Conservation (phyloP, 1,284 basidiomycete genomes). For the Psilocybe mexicana region DNA sequence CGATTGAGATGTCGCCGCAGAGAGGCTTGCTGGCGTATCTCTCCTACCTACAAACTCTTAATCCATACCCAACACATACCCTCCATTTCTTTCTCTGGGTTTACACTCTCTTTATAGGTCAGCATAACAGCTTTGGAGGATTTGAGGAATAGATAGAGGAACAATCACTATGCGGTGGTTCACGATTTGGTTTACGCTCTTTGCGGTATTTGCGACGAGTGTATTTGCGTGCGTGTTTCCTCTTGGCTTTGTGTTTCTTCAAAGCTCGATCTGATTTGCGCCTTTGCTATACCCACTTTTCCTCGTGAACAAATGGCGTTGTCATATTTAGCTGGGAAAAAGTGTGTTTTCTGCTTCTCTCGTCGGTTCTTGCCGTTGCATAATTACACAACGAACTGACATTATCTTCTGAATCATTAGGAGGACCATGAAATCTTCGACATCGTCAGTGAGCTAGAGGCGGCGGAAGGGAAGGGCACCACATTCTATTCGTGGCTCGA, state of each 20-base stretch:
- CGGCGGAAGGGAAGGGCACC: constrained; percentile 84
- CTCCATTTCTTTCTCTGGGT: neutral
- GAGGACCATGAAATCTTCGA: constrained; percentile 97
- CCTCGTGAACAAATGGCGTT: neutral
- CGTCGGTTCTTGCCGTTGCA: neutral
- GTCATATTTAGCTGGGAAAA: constrained; percentile 62
- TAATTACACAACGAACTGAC: neutral
- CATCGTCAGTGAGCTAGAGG: constrained; percentile 83
- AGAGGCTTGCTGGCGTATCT: constrained; percentile 15
- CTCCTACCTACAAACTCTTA: neutral
- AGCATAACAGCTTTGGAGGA: neutral
- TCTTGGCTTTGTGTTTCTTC: neutral
- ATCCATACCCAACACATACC: neutral
- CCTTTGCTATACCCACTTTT: neutral
- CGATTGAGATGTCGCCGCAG: neutral
- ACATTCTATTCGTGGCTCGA: constrained; percentile 90
- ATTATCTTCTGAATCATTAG: constrained; percentile 34
- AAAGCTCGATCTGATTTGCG: neutral
- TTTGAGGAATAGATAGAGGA: neutral
- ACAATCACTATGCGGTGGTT: constrained; percentile 39
- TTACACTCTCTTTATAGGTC: neutral
- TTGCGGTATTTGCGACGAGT: constrained; percentile 44
- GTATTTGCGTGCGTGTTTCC: constrained; percentile 47
- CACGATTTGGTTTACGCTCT: constrained; percentile 36
- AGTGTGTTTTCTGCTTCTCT: constrained; percentile 34